phyloP scores from a whole-genome alignment of 1,139 yeast genomes.

The Protomyces macrosporus region DNA sequence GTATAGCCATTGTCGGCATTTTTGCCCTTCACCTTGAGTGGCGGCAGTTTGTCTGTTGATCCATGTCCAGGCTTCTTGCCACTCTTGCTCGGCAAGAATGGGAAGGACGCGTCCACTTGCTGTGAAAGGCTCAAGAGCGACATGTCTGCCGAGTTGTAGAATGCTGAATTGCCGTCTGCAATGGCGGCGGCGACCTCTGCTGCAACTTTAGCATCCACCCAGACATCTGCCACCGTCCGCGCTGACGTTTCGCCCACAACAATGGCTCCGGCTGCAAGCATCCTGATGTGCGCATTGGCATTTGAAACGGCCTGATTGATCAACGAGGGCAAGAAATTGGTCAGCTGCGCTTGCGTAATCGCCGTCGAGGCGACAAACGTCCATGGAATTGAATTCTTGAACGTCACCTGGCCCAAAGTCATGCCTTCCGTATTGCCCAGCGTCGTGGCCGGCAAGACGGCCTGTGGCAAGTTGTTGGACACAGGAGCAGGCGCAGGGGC shows the following conservation, averaged over 20 bases:
- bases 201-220: neutral
- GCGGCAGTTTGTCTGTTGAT: neutral
- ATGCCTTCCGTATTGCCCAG: neutral
- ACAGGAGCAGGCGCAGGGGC: neutral
- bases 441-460: neutral
- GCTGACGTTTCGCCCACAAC: too few species aligned
- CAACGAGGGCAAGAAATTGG: neutral
- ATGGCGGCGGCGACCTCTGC: neutral
- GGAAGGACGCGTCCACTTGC: neutral
- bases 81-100: neutral
- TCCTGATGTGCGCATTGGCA: neutral
- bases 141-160: neutral
- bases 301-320: neutral
- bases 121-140: neutral
- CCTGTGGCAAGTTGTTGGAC: neutral
- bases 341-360: neutral
- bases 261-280: neutral
- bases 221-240: neutral
- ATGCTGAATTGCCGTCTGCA: neutral
- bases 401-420: neutral
- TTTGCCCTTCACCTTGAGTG: too few species aligned
- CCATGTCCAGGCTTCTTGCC: neutral
- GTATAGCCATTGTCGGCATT: too few species aligned
- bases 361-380: neutral
- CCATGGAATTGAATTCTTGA: neutral